Evolutionary conservation across 495 filamentous ascomycete genomes (phyloP).

Genomic region (Sabuloglossum arenarium): DNA sequence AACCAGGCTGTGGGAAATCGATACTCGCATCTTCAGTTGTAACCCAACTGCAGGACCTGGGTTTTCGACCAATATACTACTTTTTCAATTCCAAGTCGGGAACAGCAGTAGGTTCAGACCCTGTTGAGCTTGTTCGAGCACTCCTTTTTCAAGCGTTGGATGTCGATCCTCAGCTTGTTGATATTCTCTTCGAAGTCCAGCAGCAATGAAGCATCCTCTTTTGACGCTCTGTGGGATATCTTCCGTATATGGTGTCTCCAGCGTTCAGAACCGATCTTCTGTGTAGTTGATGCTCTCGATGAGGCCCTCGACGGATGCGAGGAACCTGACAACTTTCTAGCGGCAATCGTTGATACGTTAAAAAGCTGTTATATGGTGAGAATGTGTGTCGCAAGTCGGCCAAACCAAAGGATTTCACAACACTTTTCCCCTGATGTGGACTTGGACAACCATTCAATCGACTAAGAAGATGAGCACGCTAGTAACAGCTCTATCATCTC

Average conservation of each 20-base stretch:
- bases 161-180: background rate
- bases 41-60: background rate
- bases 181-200: background rate
- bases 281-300: background rate
- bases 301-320: background rate
- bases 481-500: background rate
- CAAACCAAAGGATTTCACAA: background rate
- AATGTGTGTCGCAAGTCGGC: background rate
- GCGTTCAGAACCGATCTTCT: background rate
- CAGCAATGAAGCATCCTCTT: background rate
- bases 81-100: background rate
- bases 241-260: background rate
- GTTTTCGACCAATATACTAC: background rate
- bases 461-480: no score
- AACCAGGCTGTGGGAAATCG: background rate
- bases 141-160: background rate
- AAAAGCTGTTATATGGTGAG: background rate
- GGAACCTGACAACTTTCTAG: background rate
- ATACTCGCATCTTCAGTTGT: background rate
- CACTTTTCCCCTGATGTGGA: background rate
- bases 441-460: no score
- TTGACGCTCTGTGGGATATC: background rate
- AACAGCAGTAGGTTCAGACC: background rate
- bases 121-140: background rate
- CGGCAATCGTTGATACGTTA: background rate